Evolutionary conservation across 2,329 filamentous ascomycete genomes (phyloP).

Genomic region (Blastomyces percursus): DNA sequence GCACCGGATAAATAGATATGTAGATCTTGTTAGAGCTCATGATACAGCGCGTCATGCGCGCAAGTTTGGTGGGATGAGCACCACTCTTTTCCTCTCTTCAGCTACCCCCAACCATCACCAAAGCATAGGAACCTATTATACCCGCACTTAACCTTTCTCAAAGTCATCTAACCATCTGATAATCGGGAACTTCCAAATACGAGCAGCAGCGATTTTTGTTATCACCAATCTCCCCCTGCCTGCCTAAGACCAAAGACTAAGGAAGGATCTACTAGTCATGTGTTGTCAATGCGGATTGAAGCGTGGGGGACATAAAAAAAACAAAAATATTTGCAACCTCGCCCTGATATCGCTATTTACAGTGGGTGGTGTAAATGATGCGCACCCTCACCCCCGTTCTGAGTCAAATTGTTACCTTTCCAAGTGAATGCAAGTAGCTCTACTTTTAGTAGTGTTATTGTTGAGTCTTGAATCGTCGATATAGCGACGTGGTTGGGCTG

Average conservation of each 20-base stretch:
- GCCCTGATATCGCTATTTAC: not conserved
- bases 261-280: not conserved
- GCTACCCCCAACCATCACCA: not conserved
- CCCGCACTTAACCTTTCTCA: not conserved
- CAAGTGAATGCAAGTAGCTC: not conserved
- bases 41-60: not conserved
- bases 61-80: not conserved
- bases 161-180: not conserved
- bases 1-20: not conserved
- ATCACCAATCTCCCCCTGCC: not conserved
- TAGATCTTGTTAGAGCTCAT: not conserved
- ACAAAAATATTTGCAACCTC: not conserved
- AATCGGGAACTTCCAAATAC: not conserved
- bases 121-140: not conserved
- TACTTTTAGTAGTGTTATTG: not conserved
- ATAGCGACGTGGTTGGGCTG: not conserved
- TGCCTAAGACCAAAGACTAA: not conserved
- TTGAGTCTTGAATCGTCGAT: not conserved
- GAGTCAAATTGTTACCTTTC: not conserved
- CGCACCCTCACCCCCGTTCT: not conserved
- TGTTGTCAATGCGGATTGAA: not conserved
- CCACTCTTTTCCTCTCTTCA: too few relatives aligned
- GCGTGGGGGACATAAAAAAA: not conserved
- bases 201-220: not conserved
- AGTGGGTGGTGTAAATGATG: not conserved